Conservation (phyloP, 257 asterid species). For the Paulownia fortunei region DNA sequence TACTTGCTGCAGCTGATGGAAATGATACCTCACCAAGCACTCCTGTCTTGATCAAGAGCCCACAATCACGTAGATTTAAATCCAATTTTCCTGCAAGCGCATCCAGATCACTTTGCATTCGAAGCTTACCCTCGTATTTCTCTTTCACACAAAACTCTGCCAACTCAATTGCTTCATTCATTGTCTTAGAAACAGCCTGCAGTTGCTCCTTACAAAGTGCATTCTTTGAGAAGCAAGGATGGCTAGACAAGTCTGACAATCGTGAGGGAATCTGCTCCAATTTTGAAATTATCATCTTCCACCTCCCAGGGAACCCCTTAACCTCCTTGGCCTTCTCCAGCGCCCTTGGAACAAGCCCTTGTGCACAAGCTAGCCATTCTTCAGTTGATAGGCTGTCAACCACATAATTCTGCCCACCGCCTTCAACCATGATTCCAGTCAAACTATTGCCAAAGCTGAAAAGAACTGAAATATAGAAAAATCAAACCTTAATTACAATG, state of each 20-base stretch:
- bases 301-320: slow-evolving; percentile 70
- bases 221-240: slow-evolving; percentile 88
- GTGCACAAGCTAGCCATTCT: slow-evolving; percentile 78
- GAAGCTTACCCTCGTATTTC: slow-evolving; percentile 85
- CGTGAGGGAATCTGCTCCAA: slow-evolving; percentile 68
- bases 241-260: slow-evolving; percentile 86
- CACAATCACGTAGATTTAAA: slow-evolving; percentile 85
- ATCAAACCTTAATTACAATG: slow-evolving; percentile 17
- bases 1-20: slow-evolving; percentile 50
- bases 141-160: slow-evolving; percentile 62
- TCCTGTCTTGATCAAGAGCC: slow-evolving; percentile 86
- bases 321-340: slow-evolving; percentile 71
- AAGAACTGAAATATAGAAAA: slow-evolving; percentile 43
- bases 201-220: slow-evolving; percentile 87
- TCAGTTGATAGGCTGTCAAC: slow-evolving; percentile 59
- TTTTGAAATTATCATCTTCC: slow-evolving; percentile 81
- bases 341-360: slow-evolving; percentile 75
- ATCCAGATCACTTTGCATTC: slow-evolving; percentile 94
- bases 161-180: slow-evolving; percentile 60
- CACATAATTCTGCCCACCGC: slow-evolving; percentile 39
- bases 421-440: slow-evolving; percentile 69
- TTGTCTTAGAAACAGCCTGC: slow-evolving; percentile 68
- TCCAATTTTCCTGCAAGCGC: slow-evolving; percentile 67
- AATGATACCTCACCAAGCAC: slow-evolving; percentile 84
- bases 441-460: slow-evolving; percentile 41